Evolutionary conservation across 177 flowering plant species (phyloP), one percentile per base, ranked within the genome.

Genomic region (Vitis hybrid): DNA sequence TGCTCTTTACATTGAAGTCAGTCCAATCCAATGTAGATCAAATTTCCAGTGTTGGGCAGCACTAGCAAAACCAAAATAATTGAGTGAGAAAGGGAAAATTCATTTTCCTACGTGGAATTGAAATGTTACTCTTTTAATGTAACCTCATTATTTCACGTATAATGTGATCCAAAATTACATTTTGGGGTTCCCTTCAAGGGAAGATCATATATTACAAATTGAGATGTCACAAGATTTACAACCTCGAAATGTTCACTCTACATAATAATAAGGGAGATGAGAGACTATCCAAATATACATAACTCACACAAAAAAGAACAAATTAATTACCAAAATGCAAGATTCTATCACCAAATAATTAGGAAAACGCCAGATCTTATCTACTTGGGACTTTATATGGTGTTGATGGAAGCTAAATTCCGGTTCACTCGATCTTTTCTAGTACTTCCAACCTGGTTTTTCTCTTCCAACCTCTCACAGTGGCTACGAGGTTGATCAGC

Each of bases 381-480:
- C 22, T 64, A 64, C 55, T 53, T 50, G 64, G 22, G 51, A 1
- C 33, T 33, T 56, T 56, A 12, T 12, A 60, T 22, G 11, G 39
- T 26, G 14, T 15, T 19, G 39, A 26, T 19, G 19, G 50, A 67
- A 62, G 65, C 55, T 68, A 68, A 20, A 60, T 45, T 66, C 51
- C 53, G 49, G 77, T 69, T 74, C 79, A 80, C 74, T 91, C 99
- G 26, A 95, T 88, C 86, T 87, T 93, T 74, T 93, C 97, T 5
- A 95, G 72, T 52, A 90, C 77, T 70, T 95, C 99, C 86, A 93
- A 79, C 75, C 95, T 84, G 49, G 86, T 87, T 83, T 93, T 95
- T 48, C 98, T 81, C 79, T 91, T 95, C 99, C 98, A 93, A 57
- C 94, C 83, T 78, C 88, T 95, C 97, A 90, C 93, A 5, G 92